Evolutionary conservation across 2,329 filamentous ascomycete genomes (phyloP).

Genomic region (Parascedosporium putredinis): DNA sequence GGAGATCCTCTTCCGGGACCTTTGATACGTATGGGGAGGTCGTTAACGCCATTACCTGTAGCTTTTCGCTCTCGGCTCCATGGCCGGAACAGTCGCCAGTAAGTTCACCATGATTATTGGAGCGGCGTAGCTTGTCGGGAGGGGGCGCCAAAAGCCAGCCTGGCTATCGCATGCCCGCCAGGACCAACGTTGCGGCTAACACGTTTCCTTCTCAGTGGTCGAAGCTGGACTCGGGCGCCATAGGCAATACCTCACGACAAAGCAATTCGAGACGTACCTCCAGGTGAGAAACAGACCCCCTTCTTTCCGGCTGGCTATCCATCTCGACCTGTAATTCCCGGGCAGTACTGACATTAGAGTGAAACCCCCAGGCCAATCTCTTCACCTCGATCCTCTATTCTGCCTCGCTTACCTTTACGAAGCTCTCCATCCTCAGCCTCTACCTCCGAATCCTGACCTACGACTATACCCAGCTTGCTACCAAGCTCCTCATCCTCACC

Average conservation of each 20-base stretch:
- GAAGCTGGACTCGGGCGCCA: background rate
- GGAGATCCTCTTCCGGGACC: too few species aligned
- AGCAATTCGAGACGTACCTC: slow-evolving; percentile 7
- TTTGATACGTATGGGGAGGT: too few species aligned
- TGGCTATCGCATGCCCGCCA: too few species aligned
- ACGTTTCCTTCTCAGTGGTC: background rate
- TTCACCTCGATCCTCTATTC: slow-evolving; percentile 13
- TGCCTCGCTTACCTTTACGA: slow-evolving; percentile 14
- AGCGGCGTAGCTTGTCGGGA: too few species aligned
- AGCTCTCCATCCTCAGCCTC: slow-evolving; percentile 15
- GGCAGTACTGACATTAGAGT: slow-evolving; percentile 2
- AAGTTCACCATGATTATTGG: background rate
- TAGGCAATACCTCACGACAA: background rate
- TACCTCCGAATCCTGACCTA: slow-evolving; percentile 18
- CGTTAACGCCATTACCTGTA: too few species aligned
- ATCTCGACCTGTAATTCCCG: background rate
- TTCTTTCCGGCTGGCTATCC: background rate
- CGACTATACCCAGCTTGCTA: slow-evolving; percentile 15
- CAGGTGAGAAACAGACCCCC: slow-evolving; percentile 1
- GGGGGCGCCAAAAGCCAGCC: too few species aligned
- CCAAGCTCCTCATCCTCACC: slow-evolving; percentile 13
- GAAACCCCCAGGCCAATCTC: slow-evolving; percentile 10
- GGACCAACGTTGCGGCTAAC: background rate
- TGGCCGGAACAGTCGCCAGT: slow-evolving; percentile 11
- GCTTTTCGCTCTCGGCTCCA: slow-evolving; percentile 9